Evolutionary conservation across 176 grass and related monocot species (phyloP).

Genomic region (Oryza brachyantha): DNA sequence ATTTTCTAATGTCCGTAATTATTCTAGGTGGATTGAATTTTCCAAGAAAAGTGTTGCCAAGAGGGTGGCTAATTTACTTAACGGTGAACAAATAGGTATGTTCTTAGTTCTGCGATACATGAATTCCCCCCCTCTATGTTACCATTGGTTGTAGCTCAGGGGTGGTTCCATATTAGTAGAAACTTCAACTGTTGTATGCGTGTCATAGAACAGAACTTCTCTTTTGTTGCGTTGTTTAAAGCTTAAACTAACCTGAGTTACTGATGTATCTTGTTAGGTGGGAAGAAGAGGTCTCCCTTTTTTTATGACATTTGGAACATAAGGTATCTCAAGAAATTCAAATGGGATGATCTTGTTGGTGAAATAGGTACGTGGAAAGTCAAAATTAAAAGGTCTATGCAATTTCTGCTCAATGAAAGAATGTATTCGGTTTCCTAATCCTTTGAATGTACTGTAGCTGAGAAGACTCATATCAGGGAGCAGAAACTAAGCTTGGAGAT

Average conservation of each 20-base stretch:
- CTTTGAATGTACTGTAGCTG: constrained; percentile 48
- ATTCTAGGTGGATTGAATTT: constrained; percentile 93
- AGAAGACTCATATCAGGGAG: constrained; percentile 68
- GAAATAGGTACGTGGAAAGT: constrained; percentile 63
- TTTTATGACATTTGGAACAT: constrained; percentile 99
- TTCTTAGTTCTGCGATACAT: not conserved
- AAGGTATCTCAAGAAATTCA: constrained; percentile 93
- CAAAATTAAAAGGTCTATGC: not conserved
- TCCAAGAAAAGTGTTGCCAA: constrained; percentile 82
- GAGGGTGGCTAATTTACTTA: constrained; percentile 84
- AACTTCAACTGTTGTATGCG: not conserved
- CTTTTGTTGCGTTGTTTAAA: not conserved
- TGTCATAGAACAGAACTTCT: not conserved
- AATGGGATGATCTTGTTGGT: constrained; percentile 94
- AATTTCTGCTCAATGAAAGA: not conserved
- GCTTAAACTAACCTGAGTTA: not conserved
- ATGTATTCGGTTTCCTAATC: not conserved
- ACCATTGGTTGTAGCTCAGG: not conserved
- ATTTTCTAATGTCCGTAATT: not conserved
- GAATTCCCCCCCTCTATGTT: not conserved
- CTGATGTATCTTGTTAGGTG: constrained; percentile 52
- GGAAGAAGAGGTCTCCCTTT: constrained; percentile 81
- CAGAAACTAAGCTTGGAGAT: constrained; percentile 90
- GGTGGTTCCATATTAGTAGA: not conserved
- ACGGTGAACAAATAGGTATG: constrained; percentile 92